A percentile compares a stretch with the other conserved stretches of the same genome.
Conservation (phyloP, 2,329 filamentous ascomycete genomes). For the Exophiala calicioides region DNA sequence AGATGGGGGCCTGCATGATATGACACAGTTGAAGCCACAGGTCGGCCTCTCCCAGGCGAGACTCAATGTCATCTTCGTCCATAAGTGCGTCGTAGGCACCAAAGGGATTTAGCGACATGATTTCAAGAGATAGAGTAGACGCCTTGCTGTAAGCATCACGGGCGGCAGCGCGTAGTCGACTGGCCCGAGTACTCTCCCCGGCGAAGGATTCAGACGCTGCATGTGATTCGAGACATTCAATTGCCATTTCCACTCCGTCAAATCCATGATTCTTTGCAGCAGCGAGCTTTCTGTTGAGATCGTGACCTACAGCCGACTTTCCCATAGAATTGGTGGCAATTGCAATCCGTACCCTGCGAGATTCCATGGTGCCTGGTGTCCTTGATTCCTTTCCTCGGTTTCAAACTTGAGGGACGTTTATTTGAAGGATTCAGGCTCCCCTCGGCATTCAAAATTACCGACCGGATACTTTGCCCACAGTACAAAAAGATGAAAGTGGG, state of each 20-base stretch:
- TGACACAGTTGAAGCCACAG: slow-evolving; percentile 36
- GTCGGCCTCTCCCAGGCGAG: slow-evolving; percentile 33
- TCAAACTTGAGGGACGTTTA: background rate
- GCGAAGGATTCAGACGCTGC: background rate
- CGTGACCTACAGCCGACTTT: slow-evolving; percentile 62
- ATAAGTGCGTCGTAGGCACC: slow-evolving; percentile 40
- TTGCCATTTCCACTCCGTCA: slow-evolving; percentile 71
- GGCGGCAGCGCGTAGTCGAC: slow-evolving; percentile 32
- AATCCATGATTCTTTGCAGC: slow-evolving; percentile 66
- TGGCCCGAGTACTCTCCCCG: slow-evolving; percentile 25
- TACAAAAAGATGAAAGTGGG: too few relatives aligned
- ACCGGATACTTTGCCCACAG: background rate
- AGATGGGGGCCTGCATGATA: slow-evolving; percentile 32
- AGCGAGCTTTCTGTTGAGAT: slow-evolving; percentile 65
- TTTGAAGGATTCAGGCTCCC: background rate
- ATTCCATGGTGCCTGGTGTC: background rate
- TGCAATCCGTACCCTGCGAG: slow-evolving; percentile 37
- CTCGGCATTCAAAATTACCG: background rate
- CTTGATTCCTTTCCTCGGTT: background rate
- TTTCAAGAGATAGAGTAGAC: slow-evolving; percentile 30
- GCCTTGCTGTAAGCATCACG: slow-evolving; percentile 27
- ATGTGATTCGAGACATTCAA: slow-evolving; percentile 69
- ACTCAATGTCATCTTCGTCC: slow-evolving; percentile 27
- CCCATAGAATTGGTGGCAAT: slow-evolving; percentile 78
- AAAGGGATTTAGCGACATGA: slow-evolving; percentile 40